Base-by-base conservation (phyloP, 1,284 basidiomycete genomes). In the Austroboletus niveus region DNA sequence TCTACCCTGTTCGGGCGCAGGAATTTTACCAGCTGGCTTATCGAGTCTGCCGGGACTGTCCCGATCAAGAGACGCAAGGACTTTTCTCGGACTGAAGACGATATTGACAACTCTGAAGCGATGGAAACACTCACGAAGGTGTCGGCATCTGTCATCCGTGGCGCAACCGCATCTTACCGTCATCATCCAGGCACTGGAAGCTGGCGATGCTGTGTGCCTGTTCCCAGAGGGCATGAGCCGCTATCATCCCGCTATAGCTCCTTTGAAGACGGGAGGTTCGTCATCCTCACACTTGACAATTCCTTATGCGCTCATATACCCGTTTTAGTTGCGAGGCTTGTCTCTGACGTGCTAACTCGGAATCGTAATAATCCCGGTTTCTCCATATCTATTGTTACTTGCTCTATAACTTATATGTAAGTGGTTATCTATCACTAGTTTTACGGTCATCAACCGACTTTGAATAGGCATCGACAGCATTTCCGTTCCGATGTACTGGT, bases 21-120 rank as follows among this genome's bases (percentile, higher is more conserved):
- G 54, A 93, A 89, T 4, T 91, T 94, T 66, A 91, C 87, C 3
- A 90, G 87, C 57, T 92, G 92, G 91, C 76, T 94, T 17, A 91
- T 94, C 48, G 90, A 93, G 64, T 85, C 84, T 27, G 87, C 88
- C 3, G 91, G 91, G 14, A 91, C 92, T 1, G 78, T 94, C 1
- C 92, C 91, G 0, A 80, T 94, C 42, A 82, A 86, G 63, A 76
- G 92, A 49, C 77, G 81, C 41, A 89, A 87, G 58, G 91, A 94
- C 62, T 80, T 75, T 57, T 60, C 64, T 7, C 27, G 27, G 27
- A 29, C 27, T 1, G 75, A 83, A 49, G 76, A 68, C 35, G 68
- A 63, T 27, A 75, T 75, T 1, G 84, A 94, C 68, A 94, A 94
- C 64, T 73, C 76, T 1, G 72, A 79, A 2, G 80, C 78, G 12